These are phyloP conservation scores for Solanum habrochaites DNA, from an alignment of 257 asterid species.

Conservation along the genomic window DNA sequence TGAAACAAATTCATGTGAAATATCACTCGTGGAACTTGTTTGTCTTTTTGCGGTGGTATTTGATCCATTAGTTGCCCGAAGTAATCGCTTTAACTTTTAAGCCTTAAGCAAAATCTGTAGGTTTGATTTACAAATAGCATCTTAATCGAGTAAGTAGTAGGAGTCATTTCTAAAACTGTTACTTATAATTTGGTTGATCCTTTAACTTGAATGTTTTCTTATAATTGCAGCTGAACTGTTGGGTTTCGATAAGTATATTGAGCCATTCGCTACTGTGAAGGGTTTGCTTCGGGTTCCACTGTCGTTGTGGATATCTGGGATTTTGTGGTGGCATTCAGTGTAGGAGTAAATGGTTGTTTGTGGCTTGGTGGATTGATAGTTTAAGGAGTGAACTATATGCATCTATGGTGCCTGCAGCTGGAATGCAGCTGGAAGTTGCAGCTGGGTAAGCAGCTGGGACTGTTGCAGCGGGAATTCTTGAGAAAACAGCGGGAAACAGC, in stretches of 20 bases:
- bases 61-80: too few relatives aligned
- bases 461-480: constrained; percentile 7
- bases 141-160: neutral
- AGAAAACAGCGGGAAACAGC: neutral
- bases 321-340: too few relatives aligned
- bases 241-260: neutral
- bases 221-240: neutral
- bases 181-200: neutral
- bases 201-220: neutral
- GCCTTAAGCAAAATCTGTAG: neutral
- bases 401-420: too few relatives aligned
- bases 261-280: neutral
- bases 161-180: neutral
- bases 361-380: too few relatives aligned
- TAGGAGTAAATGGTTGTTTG: too few relatives aligned
- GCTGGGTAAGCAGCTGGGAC: too few relatives aligned
- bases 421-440: too few relatives aligned
- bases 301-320: too few relatives aligned
- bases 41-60: neutral
- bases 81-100: neutral
- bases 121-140: neutral
- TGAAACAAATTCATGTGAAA: neutral
- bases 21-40: accelerated
- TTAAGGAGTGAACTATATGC: constrained; percentile 5
- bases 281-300: too few relatives aligned